Evolutionary conservation across 2,329 filamentous ascomycete species (phyloP).

Genomic region (Aspergillus alliaceus): DNA sequence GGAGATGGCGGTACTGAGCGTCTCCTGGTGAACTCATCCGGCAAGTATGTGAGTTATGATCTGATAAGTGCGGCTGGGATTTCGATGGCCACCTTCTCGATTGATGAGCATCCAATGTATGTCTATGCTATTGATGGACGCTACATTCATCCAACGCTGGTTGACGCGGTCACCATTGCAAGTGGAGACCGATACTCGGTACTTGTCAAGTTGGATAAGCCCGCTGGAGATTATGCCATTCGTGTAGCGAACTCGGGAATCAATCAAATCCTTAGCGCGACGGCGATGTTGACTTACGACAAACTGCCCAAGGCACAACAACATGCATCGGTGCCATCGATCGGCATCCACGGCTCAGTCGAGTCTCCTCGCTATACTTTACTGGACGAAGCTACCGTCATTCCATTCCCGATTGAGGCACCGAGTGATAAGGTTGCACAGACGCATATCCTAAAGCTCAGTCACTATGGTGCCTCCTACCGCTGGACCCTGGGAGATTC

Average conservation of each 20-base stretch:
- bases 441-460: slow-evolving; percentile 42
- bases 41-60: slow-evolving; percentile 53
- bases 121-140: slow-evolving; percentile 43
- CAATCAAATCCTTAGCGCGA: slow-evolving; percentile 55
- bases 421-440: slow-evolving; percentile 46
- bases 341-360: slow-evolving; percentile 51
- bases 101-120: slow-evolving; percentile 42
- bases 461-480: slow-evolving; percentile 44
- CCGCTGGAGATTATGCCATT: slow-evolving; percentile 53
- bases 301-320: slow-evolving; percentile 18
- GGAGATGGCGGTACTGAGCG: slow-evolving; percentile 47
- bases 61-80: slow-evolving; percentile 53
- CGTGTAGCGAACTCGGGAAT: slow-evolving; percentile 51
- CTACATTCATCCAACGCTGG: slow-evolving; percentile 36
- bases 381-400: slow-evolving; percentile 45
- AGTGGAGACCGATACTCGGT: slow-evolving; percentile 38
- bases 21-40: slow-evolving; percentile 37
- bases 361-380: slow-evolving; percentile 42
- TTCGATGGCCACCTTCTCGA: slow-evolving; percentile 48
- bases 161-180: slow-evolving; percentile 29
- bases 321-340: slow-evolving; percentile 41
- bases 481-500: slow-evolving; percentile 52
- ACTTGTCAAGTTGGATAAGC: slow-evolving; percentile 44
- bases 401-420: slow-evolving; percentile 49
- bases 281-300: slow-evolving; percentile 49